A percentile compares a stretch with the other conserved stretches of the same genome.
These are phyloP conservation scores for Solanum sparsipilum DNA, from an alignment of 257 asterid genomes.

Conservation along the genomic window DNA sequence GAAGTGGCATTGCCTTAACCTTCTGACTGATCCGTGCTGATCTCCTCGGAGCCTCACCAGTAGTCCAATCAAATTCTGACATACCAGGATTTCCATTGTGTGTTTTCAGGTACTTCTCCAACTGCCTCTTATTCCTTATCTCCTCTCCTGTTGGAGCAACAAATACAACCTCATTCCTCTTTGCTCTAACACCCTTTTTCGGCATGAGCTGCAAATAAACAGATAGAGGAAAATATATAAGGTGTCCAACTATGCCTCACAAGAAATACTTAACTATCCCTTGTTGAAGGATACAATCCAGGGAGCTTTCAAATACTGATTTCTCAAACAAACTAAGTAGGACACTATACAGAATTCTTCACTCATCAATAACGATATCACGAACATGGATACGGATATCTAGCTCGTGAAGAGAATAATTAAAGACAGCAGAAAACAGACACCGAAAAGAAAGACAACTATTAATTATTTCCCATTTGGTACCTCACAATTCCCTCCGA, in stretches of 20 bases:
- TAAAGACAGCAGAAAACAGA: neutral
- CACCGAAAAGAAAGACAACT: neutral
- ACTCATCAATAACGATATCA: neutral
- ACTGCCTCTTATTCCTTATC: conserved; percentile 47
- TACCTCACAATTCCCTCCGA: neutral
- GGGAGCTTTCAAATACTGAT: neutral
- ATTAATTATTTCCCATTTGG: neutral
- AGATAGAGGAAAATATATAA: neutral
- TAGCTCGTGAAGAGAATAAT: neutral
- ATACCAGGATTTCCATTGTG: conserved; percentile 57
- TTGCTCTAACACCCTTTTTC: conserved; percentile 46
- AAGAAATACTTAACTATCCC: neutral
- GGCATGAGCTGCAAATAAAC: conserved; percentile 41
- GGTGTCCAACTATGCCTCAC: neutral
- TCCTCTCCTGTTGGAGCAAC: conserved; percentile 89
- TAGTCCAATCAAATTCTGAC: conserved; percentile 85
- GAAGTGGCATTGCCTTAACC: conserved; percentile 50
- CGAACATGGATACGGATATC: neutral
- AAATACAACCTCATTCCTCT: conserved; percentile 61
- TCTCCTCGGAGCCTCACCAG: conserved; percentile 84
- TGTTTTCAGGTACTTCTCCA: conserved; percentile 61
- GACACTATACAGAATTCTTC: neutral
- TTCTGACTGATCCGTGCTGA: conserved; percentile 86
- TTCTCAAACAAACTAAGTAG: neutral
- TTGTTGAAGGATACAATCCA: neutral